Conservation (phyloP, 208 protist species). For the Acanthamoeba quina region DNA sequence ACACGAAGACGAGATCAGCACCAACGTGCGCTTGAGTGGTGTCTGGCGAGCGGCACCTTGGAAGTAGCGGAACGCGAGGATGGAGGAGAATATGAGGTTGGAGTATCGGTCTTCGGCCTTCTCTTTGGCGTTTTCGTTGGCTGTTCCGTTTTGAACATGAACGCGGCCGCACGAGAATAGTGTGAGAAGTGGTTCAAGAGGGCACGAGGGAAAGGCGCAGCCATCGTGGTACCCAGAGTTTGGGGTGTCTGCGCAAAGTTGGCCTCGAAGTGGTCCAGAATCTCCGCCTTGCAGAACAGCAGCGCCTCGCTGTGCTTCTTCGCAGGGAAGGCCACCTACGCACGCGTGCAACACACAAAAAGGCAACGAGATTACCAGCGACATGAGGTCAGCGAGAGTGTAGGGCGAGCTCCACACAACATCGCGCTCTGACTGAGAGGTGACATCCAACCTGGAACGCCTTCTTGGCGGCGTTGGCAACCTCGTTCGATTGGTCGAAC, state of each 20-base stretch:
- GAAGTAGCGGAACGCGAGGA: slow-evolving; percentile 63
- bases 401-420: too few relatives aligned
- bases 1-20: background rate
- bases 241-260: slow-evolving; percentile 66
- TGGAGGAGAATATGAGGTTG: slow-evolving; percentile 68
- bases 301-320: slow-evolving; percentile 71
- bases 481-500: slow-evolving; percentile 69
- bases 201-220: too few relatives aligned
- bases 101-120: slow-evolving; percentile 67
- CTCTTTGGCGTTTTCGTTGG: background rate
- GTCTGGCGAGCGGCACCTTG: background rate
- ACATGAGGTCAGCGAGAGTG: too few relatives aligned
- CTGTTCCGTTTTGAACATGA: background rate
- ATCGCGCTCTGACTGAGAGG: too few relatives aligned
- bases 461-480: slow-evolving; percentile 36
- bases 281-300: slow-evolving; percentile 54
- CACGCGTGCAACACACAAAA: too few relatives aligned
- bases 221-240: slow-evolving; percentile 6
- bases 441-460: slow-evolving; percentile 24
- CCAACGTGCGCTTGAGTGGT: background rate
- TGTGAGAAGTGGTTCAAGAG: background rate
- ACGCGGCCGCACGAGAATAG: background rate
- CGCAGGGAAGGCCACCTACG: slow-evolving; percentile 6
- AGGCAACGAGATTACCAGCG: background rate
- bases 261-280: slow-evolving; percentile 38